Evolutionary conservation across 345 rosid genomes (phyloP).

Genomic region (Syzygium aromaticum): DNA sequence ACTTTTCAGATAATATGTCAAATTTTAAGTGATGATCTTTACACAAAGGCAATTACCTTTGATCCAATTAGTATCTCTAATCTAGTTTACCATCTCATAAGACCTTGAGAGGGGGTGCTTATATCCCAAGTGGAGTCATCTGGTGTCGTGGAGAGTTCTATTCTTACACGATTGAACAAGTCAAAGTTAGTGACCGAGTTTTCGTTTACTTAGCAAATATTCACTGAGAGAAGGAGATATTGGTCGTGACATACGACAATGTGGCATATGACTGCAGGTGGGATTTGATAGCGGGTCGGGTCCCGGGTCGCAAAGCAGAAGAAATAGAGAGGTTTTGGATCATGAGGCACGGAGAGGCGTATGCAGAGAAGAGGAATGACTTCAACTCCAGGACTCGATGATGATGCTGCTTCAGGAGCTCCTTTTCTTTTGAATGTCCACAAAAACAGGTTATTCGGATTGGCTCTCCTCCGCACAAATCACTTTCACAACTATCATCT

Average conservation of each 20-base stretch:
- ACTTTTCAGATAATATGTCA: neutral
- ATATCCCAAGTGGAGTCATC: neutral
- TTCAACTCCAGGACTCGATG: neutral
- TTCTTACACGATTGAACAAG: neutral
- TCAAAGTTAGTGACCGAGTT: neutral
- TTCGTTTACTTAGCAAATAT: neutral
- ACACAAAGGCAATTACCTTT: neutral
- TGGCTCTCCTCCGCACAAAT: neutral
- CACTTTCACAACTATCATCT: neutral
- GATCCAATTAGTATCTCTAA: neutral
- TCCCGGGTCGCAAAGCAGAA: constrained; percentile 18
- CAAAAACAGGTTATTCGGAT: neutral
- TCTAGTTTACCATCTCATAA: neutral
- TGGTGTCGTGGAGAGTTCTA: neutral
- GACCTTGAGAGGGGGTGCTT: neutral
- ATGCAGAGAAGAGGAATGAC: constrained; percentile 7
- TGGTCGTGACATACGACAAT: neutral
- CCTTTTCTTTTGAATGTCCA: neutral
- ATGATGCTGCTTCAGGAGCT: neutral
- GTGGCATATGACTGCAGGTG: constrained; percentile 7
- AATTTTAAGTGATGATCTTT: neutral
- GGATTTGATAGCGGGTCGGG: constrained; percentile 26
- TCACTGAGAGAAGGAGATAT: neutral
- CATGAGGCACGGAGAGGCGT: constrained; percentile 18
- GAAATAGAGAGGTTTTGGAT: constrained; percentile 32